These are phyloP conservation scores for Tricholoma saponaceum DNA, from an alignment of 768 basidiomycete genomes.

Conservation along the genomic window DNA sequence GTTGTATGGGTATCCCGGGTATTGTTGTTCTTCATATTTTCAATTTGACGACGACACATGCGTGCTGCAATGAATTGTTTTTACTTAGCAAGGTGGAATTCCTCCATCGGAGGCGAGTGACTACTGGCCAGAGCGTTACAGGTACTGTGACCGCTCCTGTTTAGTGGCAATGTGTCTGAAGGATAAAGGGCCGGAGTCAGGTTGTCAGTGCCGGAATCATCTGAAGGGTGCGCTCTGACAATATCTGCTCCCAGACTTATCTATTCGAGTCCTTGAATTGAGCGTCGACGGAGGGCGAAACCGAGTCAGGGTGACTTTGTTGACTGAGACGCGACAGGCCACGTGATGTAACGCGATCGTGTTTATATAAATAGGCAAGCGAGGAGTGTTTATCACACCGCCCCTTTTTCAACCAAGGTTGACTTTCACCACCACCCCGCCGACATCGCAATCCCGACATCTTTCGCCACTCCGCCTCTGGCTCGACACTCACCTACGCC, in stretches of 20 bases:
- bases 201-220: not conserved
- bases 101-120: too few species aligned
- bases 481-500: slow-evolving; percentile 12
- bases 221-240: not conserved
- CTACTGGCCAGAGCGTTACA: not conserved
- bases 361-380: slow-evolving; percentile 42
- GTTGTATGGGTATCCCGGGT: too few species aligned
- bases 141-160: not conserved
- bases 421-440: slow-evolving; percentile 13
- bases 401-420: slow-evolving; percentile 31
- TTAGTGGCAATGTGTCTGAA: too few species aligned
- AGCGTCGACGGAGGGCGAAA: not conserved
- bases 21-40: too few species aligned
- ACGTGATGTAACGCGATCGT: slow-evolving; percentile 42
- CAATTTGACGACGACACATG: too few species aligned
- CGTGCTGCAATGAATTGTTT: too few species aligned
- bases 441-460: slow-evolving; percentile 15
- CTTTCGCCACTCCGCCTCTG: slow-evolving; percentile 15
- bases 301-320: slow-evolving; percentile 22
- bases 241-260: too few species aligned
- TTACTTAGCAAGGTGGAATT: too few species aligned
- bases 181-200: not conserved
- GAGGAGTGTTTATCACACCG: slow-evolving; percentile 30
- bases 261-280: too few species aligned
- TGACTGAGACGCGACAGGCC: slow-evolving; percentile 32